These are phyloP conservation scores for Amanita molliuscula DNA, from an alignment of 768 basidiomycete genomes.

Conservation along the genomic window DNA sequence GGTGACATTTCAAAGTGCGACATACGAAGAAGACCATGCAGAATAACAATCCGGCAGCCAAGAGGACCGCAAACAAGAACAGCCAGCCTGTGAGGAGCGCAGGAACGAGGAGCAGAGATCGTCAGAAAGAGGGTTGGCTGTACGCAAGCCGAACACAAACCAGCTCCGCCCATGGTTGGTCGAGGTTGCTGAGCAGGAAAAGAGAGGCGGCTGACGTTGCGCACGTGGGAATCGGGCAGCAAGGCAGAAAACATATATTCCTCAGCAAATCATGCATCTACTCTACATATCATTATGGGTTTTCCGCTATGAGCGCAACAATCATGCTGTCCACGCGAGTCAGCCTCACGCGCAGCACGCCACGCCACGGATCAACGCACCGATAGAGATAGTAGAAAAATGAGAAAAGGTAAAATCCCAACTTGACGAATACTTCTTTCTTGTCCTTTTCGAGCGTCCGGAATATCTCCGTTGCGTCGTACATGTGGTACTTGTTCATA, in stretches of 20 bases:
- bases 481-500: slow-evolving; percentile 85
- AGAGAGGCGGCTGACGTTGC: neutral
- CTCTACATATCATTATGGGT: slow-evolving; percentile 26
- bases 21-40: slow-evolving; percentile 97
- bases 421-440: slow-evolving; percentile 91
- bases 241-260: neutral
- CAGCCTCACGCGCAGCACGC: neutral
- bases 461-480: slow-evolving; percentile 98
- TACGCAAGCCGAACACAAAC: slow-evolving; percentile 16
- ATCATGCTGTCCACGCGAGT: slow-evolving; percentile 49
- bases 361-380: slow-evolving; percentile 31
- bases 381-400: slow-evolving; percentile 90
- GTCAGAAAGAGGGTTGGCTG: slow-evolving; percentile 6
- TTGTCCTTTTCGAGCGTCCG: slow-evolving; percentile 87
- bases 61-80: slow-evolving; percentile 92
- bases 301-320: slow-evolving; percentile 70
- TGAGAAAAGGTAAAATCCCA: slow-evolving; percentile 83
- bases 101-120: slow-evolving; percentile 5
- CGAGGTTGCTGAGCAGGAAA: slow-evolving; percentile 8
- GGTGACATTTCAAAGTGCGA: slow-evolving; percentile 7
- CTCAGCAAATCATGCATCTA: slow-evolving; percentile 2
- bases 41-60: slow-evolving; percentile 91
- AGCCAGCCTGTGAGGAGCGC: slow-evolving; percentile 64
- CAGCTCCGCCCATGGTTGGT: slow-evolving; percentile 29
- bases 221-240: neutral